These are phyloP conservation scores for Mucor sp. DNA, from an alignment of 371 early-diverging fungal species.

Conservation along the genomic window DNA sequence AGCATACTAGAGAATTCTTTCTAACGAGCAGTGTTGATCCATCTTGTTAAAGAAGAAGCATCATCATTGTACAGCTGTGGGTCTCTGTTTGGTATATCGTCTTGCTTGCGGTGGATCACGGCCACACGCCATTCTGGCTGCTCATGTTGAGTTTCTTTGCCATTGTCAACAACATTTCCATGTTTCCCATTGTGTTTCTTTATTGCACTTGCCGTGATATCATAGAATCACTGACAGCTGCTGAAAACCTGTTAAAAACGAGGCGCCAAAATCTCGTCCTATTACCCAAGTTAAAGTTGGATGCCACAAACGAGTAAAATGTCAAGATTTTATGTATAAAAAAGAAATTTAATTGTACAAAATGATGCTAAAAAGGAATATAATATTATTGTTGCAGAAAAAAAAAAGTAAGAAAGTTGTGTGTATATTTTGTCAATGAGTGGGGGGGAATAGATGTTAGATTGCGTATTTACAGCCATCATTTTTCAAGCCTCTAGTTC, in stretches of 20 bases:
- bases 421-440: not conserved
- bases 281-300: no score
- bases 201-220: no score
- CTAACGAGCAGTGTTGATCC: no score
- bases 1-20: no score
- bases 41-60: no score
- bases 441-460: not conserved
- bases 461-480: not conserved
- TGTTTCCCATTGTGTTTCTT: constrained; percentile 7
- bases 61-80: constrained; percentile 13
- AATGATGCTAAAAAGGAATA: not conserved
- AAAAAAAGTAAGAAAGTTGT: not conserved
- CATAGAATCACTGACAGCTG: no score
- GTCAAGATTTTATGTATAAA: not conserved
- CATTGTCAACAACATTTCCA: constrained; percentile 6
- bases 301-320: not conserved
- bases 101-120: constrained; percentile 14
- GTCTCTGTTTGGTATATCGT: constrained; percentile 21
- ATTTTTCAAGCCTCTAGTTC: constrained; percentile 2
- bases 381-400: not conserved
- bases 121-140: constrained; percentile 14
- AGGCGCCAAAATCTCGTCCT: no score
- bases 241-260: no score
- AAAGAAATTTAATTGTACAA: not conserved
- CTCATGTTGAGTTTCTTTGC: constrained; percentile 14